These are phyloP conservation scores for Cyclotella baltica DNA, from an alignment of 108 stramenopile species.

Conservation along the genomic window DNA sequence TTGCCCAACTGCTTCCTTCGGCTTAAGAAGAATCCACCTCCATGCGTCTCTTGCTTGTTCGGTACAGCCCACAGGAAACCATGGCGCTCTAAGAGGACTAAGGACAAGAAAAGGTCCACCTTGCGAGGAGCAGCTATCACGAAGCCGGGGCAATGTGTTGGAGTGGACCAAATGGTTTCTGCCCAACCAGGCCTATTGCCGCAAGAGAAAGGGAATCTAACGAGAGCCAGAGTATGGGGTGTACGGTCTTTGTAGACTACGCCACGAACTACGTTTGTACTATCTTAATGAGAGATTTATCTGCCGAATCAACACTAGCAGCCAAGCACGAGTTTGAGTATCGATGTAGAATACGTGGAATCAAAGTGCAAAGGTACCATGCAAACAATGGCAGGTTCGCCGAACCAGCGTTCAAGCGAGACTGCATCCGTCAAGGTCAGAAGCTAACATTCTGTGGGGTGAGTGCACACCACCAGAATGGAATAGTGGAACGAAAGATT, in stretches of 20 bases:
- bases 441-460: constrained; percentile 28
- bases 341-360: neutral
- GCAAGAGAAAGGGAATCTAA: constrained; percentile 53
- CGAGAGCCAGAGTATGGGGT: constrained; percentile 48
- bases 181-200: constrained; percentile 59
- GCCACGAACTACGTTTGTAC: constrained; percentile 25
- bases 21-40: neutral
- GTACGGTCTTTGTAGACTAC: constrained; percentile 62
- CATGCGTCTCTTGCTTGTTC: constrained; percentile 11
- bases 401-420: constrained; percentile 11
- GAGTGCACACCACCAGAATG: constrained; percentile 39
- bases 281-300: constrained; percentile 33
- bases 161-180: constrained; percentile 44
- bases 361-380: constrained; percentile 19
- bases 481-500: constrained; percentile 26
- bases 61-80: neutral
- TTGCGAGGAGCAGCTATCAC: neutral
- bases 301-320: constrained; percentile 21
- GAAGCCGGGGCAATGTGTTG: constrained; percentile 18
- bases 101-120: neutral
- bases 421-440: constrained; percentile 4
- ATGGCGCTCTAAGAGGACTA: neutral
- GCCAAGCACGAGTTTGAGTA: constrained; percentile 31
- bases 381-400: constrained; percentile 23
- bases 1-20: neutral